These are phyloP conservation scores for Tetradesmus lagerheimii DNA, from an alignment of 139 green algal genomes.

Conservation along the genomic window DNA sequence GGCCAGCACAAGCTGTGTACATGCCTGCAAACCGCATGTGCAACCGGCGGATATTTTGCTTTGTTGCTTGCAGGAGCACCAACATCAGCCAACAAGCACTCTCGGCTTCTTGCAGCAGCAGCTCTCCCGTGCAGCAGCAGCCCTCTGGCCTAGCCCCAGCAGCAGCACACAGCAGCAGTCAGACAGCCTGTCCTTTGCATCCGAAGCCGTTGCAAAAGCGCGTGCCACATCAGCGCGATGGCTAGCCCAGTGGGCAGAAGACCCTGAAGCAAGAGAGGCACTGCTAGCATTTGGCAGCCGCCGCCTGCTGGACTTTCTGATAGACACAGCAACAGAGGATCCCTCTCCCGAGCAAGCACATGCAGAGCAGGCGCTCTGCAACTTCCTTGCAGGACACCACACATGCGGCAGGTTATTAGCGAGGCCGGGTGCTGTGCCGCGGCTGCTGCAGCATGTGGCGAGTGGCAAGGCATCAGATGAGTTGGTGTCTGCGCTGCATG, in stretches of 20 bases:
- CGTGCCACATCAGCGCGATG: constrained; percentile 23
- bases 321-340: constrained; percentile 42
- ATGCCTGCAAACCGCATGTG: no score
- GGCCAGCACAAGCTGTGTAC: no score
- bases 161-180: background rate
- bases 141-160: background rate
- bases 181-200: background rate
- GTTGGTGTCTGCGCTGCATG: constrained; percentile 36
- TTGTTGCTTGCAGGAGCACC: background rate
- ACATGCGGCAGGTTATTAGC: constrained; percentile 50
- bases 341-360: constrained; percentile 24
- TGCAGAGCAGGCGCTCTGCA: constrained; percentile 45
- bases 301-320: constrained; percentile 65
- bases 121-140: background rate
- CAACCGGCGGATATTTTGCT: no score
- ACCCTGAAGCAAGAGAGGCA: constrained; percentile 35
- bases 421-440: constrained; percentile 55
- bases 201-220: background rate
- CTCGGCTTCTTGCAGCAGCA: constrained; percentile 15
- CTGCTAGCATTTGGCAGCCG: constrained; percentile 57
- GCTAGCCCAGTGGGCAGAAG: constrained; percentile 33
- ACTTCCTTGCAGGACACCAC: constrained; percentile 28
- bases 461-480: constrained; percentile 17
- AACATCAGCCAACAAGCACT: background rate
- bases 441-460: constrained; percentile 54